Evolutionary conservation across 2,329 filamentous ascomycete genomes (phyloP).

Genomic region (Bipolaris zeicola): DNA sequence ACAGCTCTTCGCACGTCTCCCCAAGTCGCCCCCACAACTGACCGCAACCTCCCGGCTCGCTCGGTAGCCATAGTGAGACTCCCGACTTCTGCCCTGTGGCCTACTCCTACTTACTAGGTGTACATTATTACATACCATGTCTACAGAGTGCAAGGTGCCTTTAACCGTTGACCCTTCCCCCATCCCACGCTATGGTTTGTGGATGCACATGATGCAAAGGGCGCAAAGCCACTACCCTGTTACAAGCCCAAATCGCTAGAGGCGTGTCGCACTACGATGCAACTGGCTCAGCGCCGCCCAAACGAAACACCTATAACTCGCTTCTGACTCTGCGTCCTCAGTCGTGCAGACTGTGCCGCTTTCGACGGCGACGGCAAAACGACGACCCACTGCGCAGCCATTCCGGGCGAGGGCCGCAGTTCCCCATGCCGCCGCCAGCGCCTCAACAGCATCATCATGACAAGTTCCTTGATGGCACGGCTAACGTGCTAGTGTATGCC

Average conservation of each 20-base stretch:
- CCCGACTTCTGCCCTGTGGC: neutral
- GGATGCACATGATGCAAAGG: conserved; percentile 8
- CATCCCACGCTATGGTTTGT: neutral
- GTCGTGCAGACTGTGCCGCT: conserved; percentile 3
- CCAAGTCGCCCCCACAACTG: conserved; percentile 10
- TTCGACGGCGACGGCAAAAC: neutral
- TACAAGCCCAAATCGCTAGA: conserved; percentile 12
- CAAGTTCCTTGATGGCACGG: too few species aligned
- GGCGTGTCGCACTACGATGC: conserved; percentile 32
- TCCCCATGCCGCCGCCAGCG: neutral
- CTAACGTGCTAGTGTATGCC: neutral
- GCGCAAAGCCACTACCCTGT: conserved; percentile 11
- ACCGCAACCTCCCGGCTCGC: conserved; percentile 5
- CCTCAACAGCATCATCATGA: neutral
- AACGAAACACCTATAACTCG: conserved; percentile 25
- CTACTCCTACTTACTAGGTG: neutral
- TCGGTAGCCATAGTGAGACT: neutral
- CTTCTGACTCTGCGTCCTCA: conserved; percentile 14
- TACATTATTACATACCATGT: too few species aligned
- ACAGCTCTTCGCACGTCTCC: conserved; percentile 7
- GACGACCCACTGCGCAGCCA: conserved; percentile 1
- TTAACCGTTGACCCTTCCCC: neutral
- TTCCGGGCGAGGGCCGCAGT: conserved; percentile 1
- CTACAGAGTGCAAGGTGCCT: too few species aligned
- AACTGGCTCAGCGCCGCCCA: conserved; percentile 23